Base-by-base conservation (phyloP, 352 stramenopile species). In the Globisporangium uncinulatum region DNA sequence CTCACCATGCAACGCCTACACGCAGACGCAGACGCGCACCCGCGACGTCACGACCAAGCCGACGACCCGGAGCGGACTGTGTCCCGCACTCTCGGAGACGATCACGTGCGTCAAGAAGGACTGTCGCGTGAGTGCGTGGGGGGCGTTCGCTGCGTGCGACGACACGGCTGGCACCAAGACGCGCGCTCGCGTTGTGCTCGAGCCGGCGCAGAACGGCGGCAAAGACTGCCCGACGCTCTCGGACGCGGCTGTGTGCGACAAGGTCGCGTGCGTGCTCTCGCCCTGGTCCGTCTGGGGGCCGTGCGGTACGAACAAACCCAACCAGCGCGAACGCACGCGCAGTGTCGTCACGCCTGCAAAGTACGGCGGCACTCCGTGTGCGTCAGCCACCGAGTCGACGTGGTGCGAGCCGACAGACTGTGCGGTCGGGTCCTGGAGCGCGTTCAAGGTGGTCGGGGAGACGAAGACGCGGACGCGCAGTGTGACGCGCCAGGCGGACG, bases 341-440 rank as follows among this genome's bases (percentile, higher is more conserved):
- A 31, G 44, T 4, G 59, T 89, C 6, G 42, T 49, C 15, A 81
- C 57, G 2, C 50, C 51, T 11, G 63, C 74, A 3, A 72, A 66
- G 47, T 84, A 73, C 57, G 71, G 67, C 13, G 78, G 75, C 3
- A 46, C 59, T 0, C 47, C 29, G 4, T 88, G 78, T 19, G 47
- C 56, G 9, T 6, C 45, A 14, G 49, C 80, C 20, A 31, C 57
- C 1, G 65, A 85, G 31, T 63, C 54, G 0, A 51, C 66, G 37
- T 19, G 62, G 0, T 83, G 74, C n/a, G 62, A 42, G 4, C 56
- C 65, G 0, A 68, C 81, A 29, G 68, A 87, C 56, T 89, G 79
- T 43, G 65, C 59, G 0, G 69, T 87, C 1, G 56, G 73, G 10
- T 17, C 24, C 1, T 79, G 71, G 71, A 69, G 64, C 20, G 57